A percentile compares a stretch with the other conserved stretches of the same genome.
Conservation (phyloP, 2,329 filamentous ascomycete genomes). For the Juglanconis sp. region DNA sequence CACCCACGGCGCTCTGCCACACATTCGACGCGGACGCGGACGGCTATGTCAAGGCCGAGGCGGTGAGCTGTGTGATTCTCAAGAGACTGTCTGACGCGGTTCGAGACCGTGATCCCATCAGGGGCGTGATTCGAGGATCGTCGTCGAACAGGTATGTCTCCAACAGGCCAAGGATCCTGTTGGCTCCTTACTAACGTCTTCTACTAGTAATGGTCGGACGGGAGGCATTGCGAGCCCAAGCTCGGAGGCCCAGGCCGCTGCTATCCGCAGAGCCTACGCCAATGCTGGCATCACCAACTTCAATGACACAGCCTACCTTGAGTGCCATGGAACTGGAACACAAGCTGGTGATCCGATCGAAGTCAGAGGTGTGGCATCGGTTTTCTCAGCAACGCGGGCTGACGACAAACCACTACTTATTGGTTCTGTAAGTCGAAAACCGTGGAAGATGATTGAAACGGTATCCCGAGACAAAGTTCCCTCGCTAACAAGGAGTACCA, state of each 20-base stretch:
- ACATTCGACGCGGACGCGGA: conserved; percentile 42
- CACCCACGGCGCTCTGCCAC: conserved; percentile 29
- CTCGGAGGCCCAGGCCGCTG: background rate
- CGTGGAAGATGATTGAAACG: too few species aligned
- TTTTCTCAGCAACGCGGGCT: background rate
- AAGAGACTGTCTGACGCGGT: conserved; percentile 46
- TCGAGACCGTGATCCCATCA: conserved; percentile 41
- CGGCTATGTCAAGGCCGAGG: conserved; percentile 51
- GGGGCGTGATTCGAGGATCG: conserved; percentile 36
- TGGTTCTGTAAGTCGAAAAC: too few species aligned
- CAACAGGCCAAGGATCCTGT: too few species aligned
- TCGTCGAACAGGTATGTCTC: too few species aligned
- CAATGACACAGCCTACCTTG: conserved; percentile 19
- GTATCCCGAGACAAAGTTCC: too few species aligned
- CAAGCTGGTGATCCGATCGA: conserved; percentile 31
- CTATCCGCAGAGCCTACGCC: background rate
- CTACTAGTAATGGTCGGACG: conserved; percentile 42
- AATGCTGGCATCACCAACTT: conserved; percentile 16
- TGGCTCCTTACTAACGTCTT: too few species aligned
- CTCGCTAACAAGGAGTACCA: too few species aligned
- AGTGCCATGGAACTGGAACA: conserved; percentile 36
- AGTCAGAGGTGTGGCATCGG: conserved; percentile 16
- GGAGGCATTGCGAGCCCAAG: conserved; percentile 39
- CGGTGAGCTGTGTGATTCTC: conserved; percentile 39
- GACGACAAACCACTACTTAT: conserved; percentile 12